A percentile compares a stretch with the other conserved stretches of the same genome.
Conservation (phyloP, 345 rosid species). For the Citrus reticulata region DNA sequence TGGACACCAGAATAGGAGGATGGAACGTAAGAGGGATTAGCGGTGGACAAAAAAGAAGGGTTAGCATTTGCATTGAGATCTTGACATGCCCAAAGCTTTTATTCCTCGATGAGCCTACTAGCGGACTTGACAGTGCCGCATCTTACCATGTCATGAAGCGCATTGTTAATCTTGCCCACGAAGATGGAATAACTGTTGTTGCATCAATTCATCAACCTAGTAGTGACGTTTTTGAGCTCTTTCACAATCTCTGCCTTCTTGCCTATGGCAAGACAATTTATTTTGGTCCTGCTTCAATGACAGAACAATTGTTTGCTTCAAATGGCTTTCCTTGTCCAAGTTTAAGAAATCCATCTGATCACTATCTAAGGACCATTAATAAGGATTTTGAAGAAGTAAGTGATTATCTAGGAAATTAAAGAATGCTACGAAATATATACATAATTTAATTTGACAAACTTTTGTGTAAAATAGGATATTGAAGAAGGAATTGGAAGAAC, state of each 20-base stretch:
- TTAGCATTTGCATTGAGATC: slow-evolving; percentile 57
- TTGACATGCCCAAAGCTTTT: slow-evolving; percentile 42
- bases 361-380: no score
- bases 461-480: no score
- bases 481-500: no score
- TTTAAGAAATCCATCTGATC: no score
- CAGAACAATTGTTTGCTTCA: slow-evolving; percentile 24
- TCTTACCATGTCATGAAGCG: slow-evolving; percentile 49
- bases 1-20: slow-evolving; percentile 52
- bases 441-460: no score
- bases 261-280: slow-evolving; percentile 32
- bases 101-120: slow-evolving; percentile 53
- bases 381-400: no score
- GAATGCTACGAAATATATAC: no score
- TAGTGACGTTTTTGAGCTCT: slow-evolving; percentile 39
- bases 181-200: slow-evolving; percentile 25
- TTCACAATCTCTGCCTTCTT: slow-evolving; percentile 39
- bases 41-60: slow-evolving; percentile 54
- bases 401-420: no score
- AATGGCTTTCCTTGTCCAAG: no score
- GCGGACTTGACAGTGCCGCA: slow-evolving; percentile 53
- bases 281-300: slow-evolving; percentile 32
- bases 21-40: slow-evolving; percentile 45
- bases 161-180: slow-evolving; percentile 31
- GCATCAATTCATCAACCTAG: slow-evolving; percentile 41